A percentile compares a stretch with the other conserved stretches of the same genome.
Evolutionary conservation across 495 filamentous ascomycete genomes (phyloP).

Genomic region (Friedmanniomyces simplex): DNA sequence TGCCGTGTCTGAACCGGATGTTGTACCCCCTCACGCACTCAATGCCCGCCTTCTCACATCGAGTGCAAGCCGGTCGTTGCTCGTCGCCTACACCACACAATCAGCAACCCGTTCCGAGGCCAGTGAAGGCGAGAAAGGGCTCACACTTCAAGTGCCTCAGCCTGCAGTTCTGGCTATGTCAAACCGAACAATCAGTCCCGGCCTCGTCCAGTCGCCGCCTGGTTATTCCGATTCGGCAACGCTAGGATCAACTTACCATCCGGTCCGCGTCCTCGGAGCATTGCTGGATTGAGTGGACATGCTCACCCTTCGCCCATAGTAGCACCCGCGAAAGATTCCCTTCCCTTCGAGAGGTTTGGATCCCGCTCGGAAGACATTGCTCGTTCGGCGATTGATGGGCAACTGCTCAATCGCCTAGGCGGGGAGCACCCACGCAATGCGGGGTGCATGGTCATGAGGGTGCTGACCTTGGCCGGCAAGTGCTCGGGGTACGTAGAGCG

Average conservation of each 20-base stretch:
- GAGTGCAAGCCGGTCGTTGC: conserved; percentile 5
- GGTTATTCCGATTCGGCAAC: not conserved
- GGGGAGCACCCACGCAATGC: not conserved
- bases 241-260: conserved; percentile 7
- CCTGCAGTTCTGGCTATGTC: conserved; percentile 9
- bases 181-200: not conserved
- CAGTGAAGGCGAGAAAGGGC: not conserved
- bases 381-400: conserved; percentile 1
- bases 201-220: not conserved
- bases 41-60: conserved; percentile 8
- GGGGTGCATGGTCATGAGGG: not conserved
- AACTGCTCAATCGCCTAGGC: not conserved
- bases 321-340: not conserved
- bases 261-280: conserved; percentile 3
- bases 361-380: not conserved
- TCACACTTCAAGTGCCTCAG: conserved; percentile 5
- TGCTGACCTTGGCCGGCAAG: no score
- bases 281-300: not conserved
- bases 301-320: conserved; percentile 1
- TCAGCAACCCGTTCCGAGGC: not conserved
- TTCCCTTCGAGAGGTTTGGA: not conserved
- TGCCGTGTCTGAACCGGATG: conserved; percentile 19
- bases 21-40: conserved; percentile 17
- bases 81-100: conserved; percentile 13
- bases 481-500: not conserved